Conservation (phyloP, 179 eudicot species). For the Sideroxylon spinosum region DNA sequence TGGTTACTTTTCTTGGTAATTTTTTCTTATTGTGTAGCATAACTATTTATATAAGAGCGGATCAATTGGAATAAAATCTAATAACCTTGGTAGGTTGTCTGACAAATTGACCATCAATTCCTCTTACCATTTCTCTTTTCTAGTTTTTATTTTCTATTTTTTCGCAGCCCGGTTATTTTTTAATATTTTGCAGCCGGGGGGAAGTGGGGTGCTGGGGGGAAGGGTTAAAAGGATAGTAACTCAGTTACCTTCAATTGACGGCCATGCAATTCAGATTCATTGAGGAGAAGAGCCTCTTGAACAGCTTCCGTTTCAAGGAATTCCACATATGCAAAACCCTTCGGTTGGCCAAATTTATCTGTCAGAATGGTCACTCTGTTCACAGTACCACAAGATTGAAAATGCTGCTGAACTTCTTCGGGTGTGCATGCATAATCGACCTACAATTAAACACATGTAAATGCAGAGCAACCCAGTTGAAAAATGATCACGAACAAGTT, state of each 20-base stretch:
- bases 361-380: slow-evolving; percentile 90
- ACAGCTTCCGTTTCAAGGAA: slow-evolving; percentile 82
- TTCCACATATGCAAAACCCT: slow-evolving; percentile 96
- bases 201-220: too few relatives aligned
- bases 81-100: not conserved
- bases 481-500: not conserved
- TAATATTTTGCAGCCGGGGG: not conserved
- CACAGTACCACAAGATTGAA: slow-evolving; percentile 90
- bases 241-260: slow-evolving; percentile 71
- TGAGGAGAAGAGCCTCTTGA: slow-evolving; percentile 76
- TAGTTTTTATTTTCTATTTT: not conserved
- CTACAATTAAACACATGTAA: slow-evolving; percentile 30
- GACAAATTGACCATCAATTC: not conserved
- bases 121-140: not conserved
- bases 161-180: too few relatives aligned
- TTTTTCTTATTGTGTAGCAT: too few relatives aligned
- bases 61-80: not conserved
- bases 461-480: not conserved
- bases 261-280: slow-evolving; percentile 92
- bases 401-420: slow-evolving; percentile 99
- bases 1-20: too few relatives aligned
- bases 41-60: not conserved
- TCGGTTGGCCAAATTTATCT: slow-evolving; percentile 95
- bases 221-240: not conserved
- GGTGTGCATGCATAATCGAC: slow-evolving; percentile 98